Evolutionary conservation across 306 rosid genomes (phyloP), one percentile per base, ranked within the genome.

Genomic region (Hippophae tibetana): DNA sequence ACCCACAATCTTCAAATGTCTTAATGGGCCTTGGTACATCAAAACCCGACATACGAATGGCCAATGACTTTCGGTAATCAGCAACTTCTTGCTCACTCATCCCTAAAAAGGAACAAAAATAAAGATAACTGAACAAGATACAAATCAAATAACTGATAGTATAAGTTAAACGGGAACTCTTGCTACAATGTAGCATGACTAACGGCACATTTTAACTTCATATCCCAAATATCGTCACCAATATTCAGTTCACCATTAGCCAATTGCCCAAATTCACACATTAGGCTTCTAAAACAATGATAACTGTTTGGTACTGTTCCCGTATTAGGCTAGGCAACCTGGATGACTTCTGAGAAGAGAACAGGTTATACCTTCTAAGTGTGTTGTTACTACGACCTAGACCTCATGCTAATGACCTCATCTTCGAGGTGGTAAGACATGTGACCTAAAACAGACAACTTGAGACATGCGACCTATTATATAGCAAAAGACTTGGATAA

Each of bases 11-110:
- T 54, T 83, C 99, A 82, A 92, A 92, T 45, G 84, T 66, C 81
- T 83, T 92, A 38, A 87, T 57, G 14, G 88, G 96, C 79, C 81
- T 85, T 6, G 96, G 99, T 61, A 85, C 89, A 61, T 87, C 99
- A 80, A 92, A 85, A 47, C 99, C 99, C 0, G 90, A 85, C 31
- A 75, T 80, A 6, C 95, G 89, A 76, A 92, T 87, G 18, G 95
- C 95, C 88, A 87, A 82, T 77, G 86, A 83, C 85, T 85, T 87
- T 41, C 73, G 49, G 60, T 81, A 92, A 14, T 87, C 99, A 43
- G 71, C 70, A 56, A 83, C 87, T 61, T 92, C 99, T 76, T 85
- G 82, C 76, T 92, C 99, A 13, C 86, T 85, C 95, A 88, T 74
- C 61, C 89, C 99, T 92, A 57, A 31, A 74, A 48, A 68, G 23